Evolutionary conservation across 1,139 yeast genomes (phyloP).

Genomic region (Tardiomyces digboiensis): DNA sequence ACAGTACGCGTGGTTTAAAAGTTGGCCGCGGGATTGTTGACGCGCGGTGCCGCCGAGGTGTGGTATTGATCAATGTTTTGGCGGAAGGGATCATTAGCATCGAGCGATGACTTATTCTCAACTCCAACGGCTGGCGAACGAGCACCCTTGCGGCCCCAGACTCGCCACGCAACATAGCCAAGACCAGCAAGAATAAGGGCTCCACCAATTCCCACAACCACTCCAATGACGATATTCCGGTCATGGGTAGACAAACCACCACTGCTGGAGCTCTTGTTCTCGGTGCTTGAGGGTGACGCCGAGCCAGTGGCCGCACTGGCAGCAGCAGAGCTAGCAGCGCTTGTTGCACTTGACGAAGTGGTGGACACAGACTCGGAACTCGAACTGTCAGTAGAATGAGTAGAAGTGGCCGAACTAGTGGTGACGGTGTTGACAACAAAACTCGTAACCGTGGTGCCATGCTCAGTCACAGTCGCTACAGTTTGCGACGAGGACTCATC

Average conservation of each 20-base stretch:
- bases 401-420: background rate
- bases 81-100: constrained; percentile 27
- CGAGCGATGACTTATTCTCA: constrained; percentile 9
- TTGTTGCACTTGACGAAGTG: background rate
- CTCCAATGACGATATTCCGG: constrained; percentile 23
- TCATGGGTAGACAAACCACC: constrained; percentile 19
- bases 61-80: constrained; percentile 31
- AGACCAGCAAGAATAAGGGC: constrained; percentile 18
- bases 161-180: constrained; percentile 18
- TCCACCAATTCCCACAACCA: constrained; percentile 26
- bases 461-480: background rate
- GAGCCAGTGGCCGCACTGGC: constrained; percentile 3
- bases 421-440: background rate
- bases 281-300: background rate
- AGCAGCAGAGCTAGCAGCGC: constrained; percentile 4
- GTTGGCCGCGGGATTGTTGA: constrained; percentile 26
- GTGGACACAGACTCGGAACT: background rate
- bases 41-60: constrained; percentile 10
- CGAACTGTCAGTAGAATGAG: background rate
- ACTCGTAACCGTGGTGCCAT: background rate
- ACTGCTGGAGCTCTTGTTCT: constrained; percentile 6
- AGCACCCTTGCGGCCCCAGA: constrained; percentile 14
- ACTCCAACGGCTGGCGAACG: background rate
- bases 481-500: background rate
- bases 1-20: no score